Conservation (phyloP, 1,284 basidiomycete species). For the Rhizoctonia solani region DNA sequence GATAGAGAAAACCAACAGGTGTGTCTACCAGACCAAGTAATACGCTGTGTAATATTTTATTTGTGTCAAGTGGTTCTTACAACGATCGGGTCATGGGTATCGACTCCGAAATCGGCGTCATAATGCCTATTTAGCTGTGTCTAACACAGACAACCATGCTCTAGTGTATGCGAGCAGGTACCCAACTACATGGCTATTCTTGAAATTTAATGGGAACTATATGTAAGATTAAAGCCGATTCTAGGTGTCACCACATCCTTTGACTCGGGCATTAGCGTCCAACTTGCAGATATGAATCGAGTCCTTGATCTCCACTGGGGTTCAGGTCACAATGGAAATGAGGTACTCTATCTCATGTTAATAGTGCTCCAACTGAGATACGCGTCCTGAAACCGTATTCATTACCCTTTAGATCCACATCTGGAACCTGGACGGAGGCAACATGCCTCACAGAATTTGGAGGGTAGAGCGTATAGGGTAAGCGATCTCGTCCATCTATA, state of each 20-base stretch:
- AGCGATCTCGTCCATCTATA: too few relatives aligned
- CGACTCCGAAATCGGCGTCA: constrained; percentile 13
- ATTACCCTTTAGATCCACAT: constrained; percentile 4
- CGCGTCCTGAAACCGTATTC: not conserved
- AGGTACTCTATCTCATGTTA: not conserved
- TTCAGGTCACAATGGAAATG: constrained; percentile 13
- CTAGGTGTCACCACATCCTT: not conserved
- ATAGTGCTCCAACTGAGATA: not conserved
- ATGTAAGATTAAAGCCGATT: not conserved
- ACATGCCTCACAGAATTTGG: constrained; percentile 5
- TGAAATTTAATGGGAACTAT: constrained; percentile 1
- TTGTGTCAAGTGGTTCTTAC: constrained; percentile 18
- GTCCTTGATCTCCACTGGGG: constrained; percentile 26
- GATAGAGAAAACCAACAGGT: constrained; percentile 2
- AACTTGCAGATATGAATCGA: constrained; percentile 5
- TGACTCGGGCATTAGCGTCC: not conserved
- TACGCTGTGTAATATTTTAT: not conserved
- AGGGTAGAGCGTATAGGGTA: constrained; percentile 5
- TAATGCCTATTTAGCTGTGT: constrained; percentile 1
- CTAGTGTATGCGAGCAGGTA: constrained; percentile 14
- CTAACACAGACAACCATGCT: constrained; percentile 2
- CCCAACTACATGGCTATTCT: constrained; percentile 21
- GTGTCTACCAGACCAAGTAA: not conserved
- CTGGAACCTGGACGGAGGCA: not conserved
- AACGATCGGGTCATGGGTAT: constrained; percentile 14